Conservation (phyloP, 2,329 filamentous ascomycete genomes). For the Alternaria postmessia region DNA sequence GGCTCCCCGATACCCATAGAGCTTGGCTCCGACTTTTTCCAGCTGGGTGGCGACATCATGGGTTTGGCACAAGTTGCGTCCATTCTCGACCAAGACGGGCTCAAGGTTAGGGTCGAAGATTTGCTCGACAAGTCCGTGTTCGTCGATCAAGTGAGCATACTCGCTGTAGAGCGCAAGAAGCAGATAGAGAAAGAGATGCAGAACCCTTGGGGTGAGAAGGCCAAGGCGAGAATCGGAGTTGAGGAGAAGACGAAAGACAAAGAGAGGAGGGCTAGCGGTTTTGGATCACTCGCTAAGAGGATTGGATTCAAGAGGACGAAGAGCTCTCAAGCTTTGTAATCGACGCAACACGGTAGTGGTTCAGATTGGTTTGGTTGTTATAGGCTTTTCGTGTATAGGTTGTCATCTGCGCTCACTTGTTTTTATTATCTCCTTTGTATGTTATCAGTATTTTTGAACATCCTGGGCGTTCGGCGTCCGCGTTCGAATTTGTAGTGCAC, state of each 20-base stretch:
- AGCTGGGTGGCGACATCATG: constrained; percentile 47
- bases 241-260: constrained; percentile 22
- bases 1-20: constrained; percentile 30
- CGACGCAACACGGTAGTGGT: background rate
- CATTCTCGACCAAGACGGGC: constrained; percentile 38
- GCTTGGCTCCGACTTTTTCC: constrained; percentile 43
- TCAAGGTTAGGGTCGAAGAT: constrained; percentile 42
- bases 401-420: background rate
- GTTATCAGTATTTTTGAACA: background rate
- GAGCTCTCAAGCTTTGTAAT: constrained; percentile 7
- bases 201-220: constrained; percentile 44
- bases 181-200: constrained; percentile 37
- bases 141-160: constrained; percentile 39
- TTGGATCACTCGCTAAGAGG: constrained; percentile 23
- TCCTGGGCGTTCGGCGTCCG: background rate
- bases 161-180: constrained; percentile 38
- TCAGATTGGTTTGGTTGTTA: background rate
- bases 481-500: background rate
- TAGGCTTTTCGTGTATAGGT: background rate
- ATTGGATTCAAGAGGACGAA: constrained; percentile 35
- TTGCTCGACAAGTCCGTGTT: constrained; percentile 43
- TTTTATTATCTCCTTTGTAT: background rate
- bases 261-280: constrained; percentile 18
- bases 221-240: constrained; percentile 18
- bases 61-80: constrained; percentile 43